Evolutionary conservation across 1,139 yeast species (phyloP).

Genomic region (Debaryomyces robertsiae): DNA sequence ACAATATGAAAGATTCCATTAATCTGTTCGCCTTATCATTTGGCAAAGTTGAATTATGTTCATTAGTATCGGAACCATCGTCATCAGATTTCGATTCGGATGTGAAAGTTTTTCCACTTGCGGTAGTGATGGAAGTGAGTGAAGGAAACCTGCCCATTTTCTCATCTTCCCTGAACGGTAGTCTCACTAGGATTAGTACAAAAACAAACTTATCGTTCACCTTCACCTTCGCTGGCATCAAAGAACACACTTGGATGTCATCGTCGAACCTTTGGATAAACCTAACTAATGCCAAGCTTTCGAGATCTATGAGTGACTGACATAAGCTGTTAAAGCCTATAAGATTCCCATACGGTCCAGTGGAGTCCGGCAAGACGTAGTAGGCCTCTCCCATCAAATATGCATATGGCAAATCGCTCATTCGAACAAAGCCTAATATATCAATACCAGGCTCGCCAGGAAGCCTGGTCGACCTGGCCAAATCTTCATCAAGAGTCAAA

Average conservation of each 20-base stretch:
- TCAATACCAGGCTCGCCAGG: conserved; percentile 55
- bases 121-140: conserved; percentile 33
- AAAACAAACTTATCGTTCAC: conserved; percentile 23
- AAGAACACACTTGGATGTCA: conserved; percentile 58
- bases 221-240: conserved; percentile 49
- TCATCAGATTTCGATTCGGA: conserved; percentile 10
- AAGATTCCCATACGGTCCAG: conserved; percentile 32
- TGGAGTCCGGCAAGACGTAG: conserved; percentile 53
- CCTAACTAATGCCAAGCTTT: conserved; percentile 61
- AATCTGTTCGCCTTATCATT: conserved; percentile 13
- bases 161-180: conserved; percentile 85
- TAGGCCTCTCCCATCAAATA: conserved; percentile 60
- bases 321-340: conserved; percentile 56
- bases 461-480: conserved; percentile 47
- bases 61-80: conserved; percentile 7
- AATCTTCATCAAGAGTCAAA: conserved; percentile 38
- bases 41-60: conserved; percentile 8
- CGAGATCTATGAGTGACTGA: conserved; percentile 51
- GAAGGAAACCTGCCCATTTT: conserved; percentile 62
- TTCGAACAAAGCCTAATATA: conserved; percentile 61
- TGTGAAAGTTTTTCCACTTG: conserved; percentile 27
- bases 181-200: conserved; percentile 41
- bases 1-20: conserved; percentile 33
- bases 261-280: conserved; percentile 52
- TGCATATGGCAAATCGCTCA: conserved; percentile 54